A percentile compares a stretch with the other conserved stretches of the same genome.
Conservation (phyloP, 1,139 yeast species). For the Scheffersomyces illinoinensis region DNA sequence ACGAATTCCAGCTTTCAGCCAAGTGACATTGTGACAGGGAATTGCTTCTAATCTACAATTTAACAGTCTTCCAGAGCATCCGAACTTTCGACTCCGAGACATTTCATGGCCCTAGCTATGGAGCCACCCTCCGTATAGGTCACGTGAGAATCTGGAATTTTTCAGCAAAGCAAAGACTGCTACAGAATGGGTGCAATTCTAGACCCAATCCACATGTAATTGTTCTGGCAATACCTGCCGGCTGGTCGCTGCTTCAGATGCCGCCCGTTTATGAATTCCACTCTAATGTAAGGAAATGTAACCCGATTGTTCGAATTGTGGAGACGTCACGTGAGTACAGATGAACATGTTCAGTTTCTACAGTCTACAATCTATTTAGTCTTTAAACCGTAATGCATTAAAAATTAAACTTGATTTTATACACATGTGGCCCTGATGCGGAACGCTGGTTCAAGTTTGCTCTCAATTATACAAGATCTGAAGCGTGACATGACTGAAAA, state of each 20-base stretch:
- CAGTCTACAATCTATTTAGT: not conserved
- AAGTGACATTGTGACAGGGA: not conserved
- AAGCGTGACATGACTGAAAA: not conserved
- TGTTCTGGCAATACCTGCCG: not conserved
- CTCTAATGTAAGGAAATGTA: not conserved
- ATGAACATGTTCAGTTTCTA: not conserved
- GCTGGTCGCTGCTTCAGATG: not conserved
- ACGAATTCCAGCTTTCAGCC: not conserved
- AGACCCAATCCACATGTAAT: not conserved
- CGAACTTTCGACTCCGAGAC: not conserved
- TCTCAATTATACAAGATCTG: not conserved
- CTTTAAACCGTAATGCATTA: slow-evolving; percentile 1
- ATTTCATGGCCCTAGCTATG: not conserved
- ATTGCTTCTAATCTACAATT: not conserved
- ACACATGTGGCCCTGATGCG: not conserved
- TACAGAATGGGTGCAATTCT: not conserved
- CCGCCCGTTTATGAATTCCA: not conserved
- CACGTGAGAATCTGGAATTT: not conserved
- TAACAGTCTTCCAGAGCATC: not conserved
- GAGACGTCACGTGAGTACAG: not conserved
- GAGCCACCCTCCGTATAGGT: not conserved
- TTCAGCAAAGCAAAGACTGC: not conserved
- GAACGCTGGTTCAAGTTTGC: not conserved
- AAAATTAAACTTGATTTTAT: not conserved
- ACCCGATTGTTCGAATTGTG: not conserved